Conservation (phyloP, 192 early-diverging fungal genomes). For the Coemansia sp. region DNA sequence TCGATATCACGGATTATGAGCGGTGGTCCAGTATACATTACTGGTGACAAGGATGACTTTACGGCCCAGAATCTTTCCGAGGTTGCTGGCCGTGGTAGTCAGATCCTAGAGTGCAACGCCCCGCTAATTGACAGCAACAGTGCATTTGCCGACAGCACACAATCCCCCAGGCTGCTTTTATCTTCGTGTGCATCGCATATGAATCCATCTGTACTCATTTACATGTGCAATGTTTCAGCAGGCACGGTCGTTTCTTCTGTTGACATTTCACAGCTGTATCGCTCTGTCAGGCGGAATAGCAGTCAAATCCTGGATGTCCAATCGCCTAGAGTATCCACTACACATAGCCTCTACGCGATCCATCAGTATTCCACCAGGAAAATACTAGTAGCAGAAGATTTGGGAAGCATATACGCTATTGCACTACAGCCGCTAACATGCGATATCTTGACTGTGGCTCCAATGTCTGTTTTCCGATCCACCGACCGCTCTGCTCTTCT, state of each 20-base stretch:
- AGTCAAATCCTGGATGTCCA: neutral
- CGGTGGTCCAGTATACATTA: constrained; percentile 62
- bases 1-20: constrained; percentile 53
- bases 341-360: constrained; percentile 4
- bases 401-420: neutral
- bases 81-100: neutral
- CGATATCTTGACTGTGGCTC: constrained; percentile 24
- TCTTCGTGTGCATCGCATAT: constrained; percentile 9
- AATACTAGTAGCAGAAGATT: neutral
- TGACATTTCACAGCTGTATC: neutral
- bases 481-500: constrained; percentile 24
- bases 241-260: constrained; percentile 19
- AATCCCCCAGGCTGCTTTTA: constrained; percentile 9
- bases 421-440: constrained; percentile 24
- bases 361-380: constrained; percentile 38
- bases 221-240: constrained; percentile 21
- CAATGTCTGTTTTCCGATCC: constrained; percentile 23
- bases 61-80: neutral
- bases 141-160: constrained; percentile 36
- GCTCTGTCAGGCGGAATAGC: neutral
- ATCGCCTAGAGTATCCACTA: neutral
- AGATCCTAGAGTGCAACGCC: neutral
- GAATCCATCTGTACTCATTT: constrained; percentile 8
- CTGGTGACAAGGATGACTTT: constrained; percentile 32
- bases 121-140: constrained; percentile 16